A percentile compares a stretch with the other conserved stretches of the same genome.
These are phyloP conservation scores for Ophiorrhiza pumila DNA, from an alignment of 257 asterid genomes.

Conservation along the genomic window DNA sequence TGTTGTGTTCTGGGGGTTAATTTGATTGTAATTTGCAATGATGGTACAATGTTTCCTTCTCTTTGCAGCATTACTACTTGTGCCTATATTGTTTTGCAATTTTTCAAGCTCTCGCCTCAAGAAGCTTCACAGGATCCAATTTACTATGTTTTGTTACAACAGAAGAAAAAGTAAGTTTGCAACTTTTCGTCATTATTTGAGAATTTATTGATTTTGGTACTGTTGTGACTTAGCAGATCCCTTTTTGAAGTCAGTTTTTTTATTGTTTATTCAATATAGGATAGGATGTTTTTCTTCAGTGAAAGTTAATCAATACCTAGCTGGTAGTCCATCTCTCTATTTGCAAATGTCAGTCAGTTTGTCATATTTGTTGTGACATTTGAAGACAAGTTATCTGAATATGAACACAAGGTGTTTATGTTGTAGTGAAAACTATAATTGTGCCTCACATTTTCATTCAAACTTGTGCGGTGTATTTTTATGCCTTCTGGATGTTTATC, in stretches of 20 bases:
- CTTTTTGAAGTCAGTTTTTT: neutral
- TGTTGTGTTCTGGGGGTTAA: neutral
- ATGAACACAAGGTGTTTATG: neutral
- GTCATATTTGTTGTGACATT: neutral
- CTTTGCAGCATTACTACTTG: constrained; percentile 76
- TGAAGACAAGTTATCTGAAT: neutral
- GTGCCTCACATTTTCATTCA: neutral
- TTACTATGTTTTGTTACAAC: constrained; percentile 62
- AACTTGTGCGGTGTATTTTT: neutral
- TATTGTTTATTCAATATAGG: neutral
- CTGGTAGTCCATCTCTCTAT: neutral
- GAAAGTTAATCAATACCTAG: neutral
- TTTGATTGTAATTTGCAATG: neutral
- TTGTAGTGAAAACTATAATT: neutral
- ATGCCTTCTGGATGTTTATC: neutral
- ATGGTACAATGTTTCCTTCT: constrained; percentile 8
- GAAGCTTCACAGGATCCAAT: constrained; percentile 70
- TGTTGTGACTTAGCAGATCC: neutral
- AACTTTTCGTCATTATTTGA: neutral
- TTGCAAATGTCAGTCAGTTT: neutral
- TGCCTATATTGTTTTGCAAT: constrained; percentile 61
- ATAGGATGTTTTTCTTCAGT: neutral
- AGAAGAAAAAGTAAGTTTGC: constrained; percentile 48
- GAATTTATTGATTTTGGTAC: neutral
- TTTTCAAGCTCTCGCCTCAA: constrained; percentile 57